phyloP scores from a whole-genome alignment of 768 basidiomycete genomes.

The Aureoboletus auriporus region DNA sequence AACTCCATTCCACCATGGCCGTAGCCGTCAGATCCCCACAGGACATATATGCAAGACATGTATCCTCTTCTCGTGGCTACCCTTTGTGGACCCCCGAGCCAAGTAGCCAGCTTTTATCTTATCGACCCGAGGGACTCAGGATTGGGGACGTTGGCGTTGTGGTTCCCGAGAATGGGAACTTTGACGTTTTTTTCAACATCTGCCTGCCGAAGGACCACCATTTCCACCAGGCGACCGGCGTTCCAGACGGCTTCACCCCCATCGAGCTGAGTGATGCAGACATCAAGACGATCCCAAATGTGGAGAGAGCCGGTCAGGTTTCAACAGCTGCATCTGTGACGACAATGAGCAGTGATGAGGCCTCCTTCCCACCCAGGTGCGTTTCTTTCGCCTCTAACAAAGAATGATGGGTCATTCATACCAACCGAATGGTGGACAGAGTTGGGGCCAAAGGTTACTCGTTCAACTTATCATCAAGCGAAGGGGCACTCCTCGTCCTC shows the following conservation, averaged over 20 bases:
- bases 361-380: conserved; percentile 2
- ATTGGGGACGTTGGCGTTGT: conserved; percentile 41
- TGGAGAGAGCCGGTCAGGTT: conserved; percentile 11
- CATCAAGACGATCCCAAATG: conserved; percentile 9
- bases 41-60: conserved; percentile 23
- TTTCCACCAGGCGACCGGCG: conserved; percentile 8
- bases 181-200: conserved; percentile 38
- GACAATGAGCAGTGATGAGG: not conserved
- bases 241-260: conserved; percentile 29
- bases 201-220: conserved; percentile 31
- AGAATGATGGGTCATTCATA: not conserved
- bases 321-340: conserved; percentile 12
- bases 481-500: conserved; percentile 32
- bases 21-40: conserved; percentile 22
- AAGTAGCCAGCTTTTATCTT: conserved; percentile 21
- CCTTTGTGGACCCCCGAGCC: conserved; percentile 36
- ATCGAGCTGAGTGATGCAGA: conserved; percentile 18
- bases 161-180: conserved; percentile 29
- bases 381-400: not conserved
- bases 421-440: conserved; percentile 1
- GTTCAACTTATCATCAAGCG: conserved; percentile 17
- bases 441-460: not conserved
- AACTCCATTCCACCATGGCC: conserved; percentile 9
- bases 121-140: conserved; percentile 26
- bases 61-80: conserved; percentile 28